These are phyloP conservation scores for Yarrowia bubula DNA, from an alignment of 805 yeast genomes.

Conservation along the genomic window DNA sequence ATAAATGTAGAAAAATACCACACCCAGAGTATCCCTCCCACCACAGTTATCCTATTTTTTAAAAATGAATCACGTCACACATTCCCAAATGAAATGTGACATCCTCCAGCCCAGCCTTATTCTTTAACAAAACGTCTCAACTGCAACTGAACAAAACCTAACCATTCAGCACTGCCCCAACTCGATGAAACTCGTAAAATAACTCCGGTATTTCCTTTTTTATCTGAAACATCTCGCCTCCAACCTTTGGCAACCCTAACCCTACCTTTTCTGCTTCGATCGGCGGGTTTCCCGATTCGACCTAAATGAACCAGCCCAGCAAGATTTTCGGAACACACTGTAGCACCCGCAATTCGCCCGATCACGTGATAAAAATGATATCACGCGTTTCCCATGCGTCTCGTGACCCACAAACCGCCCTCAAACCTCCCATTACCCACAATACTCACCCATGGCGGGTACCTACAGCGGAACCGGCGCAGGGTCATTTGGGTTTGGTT, in stretches of 20 bases:
- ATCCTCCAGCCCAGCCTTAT: no score
- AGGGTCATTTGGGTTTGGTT: not conserved
- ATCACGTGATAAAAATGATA: not conserved
- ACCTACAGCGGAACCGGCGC: not conserved
- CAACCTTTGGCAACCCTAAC: not conserved
- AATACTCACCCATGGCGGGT: not conserved
- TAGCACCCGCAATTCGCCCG: not conserved
- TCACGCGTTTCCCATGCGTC: not conserved
- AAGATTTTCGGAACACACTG: not conserved
- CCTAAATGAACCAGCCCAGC: conserved; percentile 8
- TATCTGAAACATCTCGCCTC: not conserved
- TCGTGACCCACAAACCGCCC: not conserved
- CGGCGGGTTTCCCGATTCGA: not conserved
- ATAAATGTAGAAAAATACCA: no score
- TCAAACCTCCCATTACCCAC: not conserved
- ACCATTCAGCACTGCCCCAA: no score
- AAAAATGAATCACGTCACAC: no score
- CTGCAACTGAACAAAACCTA: no score
- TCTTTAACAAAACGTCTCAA: no score
- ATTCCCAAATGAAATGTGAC: no score
- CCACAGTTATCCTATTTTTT: no score
- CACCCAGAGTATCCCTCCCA: no score
- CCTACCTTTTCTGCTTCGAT: not conserved
- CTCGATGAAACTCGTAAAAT: no score
- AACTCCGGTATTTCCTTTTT: not conserved